Base-by-base conservation (phyloP, 2,329 filamentous ascomycete genomes). In the Paraphaeosphaeria sporulosa region DNA sequence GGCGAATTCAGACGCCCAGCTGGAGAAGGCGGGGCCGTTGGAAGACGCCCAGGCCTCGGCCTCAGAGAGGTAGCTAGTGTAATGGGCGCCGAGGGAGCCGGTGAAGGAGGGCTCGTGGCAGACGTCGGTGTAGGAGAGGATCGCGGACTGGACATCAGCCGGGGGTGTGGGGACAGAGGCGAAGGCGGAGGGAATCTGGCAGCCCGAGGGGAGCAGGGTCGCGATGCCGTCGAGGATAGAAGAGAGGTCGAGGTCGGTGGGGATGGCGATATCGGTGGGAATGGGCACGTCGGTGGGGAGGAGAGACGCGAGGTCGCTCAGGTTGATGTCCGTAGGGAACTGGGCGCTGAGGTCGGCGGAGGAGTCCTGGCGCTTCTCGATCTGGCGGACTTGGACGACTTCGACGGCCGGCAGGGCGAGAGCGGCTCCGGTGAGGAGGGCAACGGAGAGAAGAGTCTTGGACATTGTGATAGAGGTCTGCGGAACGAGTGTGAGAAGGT, bases 331-430 rank as follows among this genome's bases (percentile, higher is more conserved):
- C 25, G 36, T 23, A 3, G 58, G 54, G 15, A 57, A 19, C 10
- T 46, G 27, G 19, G 8, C 25, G 48, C 21, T 21, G 7, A 57
- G 30, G 30, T 57, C 58, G 48, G 34, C 47, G 38, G 54, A 42
- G 42, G 15, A 40, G 15, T 55, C 50, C 46, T 57, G 50, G 44
- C 55, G 55, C 38, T 36, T 47, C 15, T 25, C 23, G 48, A 61
- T 13, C 32, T 61, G 34, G 50, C 59, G 59, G 43, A 61, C 30
- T 34, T 61, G 55, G 34, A 61, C 52, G 42, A 61, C 49, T 46
- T 61, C 50, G 25, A 55, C 50, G 5, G 34, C 27, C 40, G 59
- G 55, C 9, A 38, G 49, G 27, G 59, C 59, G 44, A 61, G 46
- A 19, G 46, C 59, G 19, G 50, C 34, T 9, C 43, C 27, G 23